Percentiles rank a stretch among this genome's conserved stretches.
phyloP scores from a whole-genome alignment of 2,329 filamentous ascomycete species.

The Domatiomyces catenatus region DNA sequence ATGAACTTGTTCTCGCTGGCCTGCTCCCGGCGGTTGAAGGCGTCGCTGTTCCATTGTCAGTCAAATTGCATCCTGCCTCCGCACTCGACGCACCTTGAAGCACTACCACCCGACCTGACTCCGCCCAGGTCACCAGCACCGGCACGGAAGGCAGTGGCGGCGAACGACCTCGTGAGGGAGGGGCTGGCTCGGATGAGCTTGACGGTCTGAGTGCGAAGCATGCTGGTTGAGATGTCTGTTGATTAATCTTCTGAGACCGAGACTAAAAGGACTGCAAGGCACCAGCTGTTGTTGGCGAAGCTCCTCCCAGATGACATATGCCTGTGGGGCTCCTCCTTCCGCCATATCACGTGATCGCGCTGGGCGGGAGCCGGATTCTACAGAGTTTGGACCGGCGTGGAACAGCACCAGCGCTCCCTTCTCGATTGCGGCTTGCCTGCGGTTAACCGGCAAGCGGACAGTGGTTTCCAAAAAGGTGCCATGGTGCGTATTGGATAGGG shows the following conservation, averaged over 20 bases:
- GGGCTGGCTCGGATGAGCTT: slow-evolving; percentile 42
- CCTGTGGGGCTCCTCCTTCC: neutral
- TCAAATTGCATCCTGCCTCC: neutral
- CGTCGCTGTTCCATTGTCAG: slow-evolving; percentile 46
- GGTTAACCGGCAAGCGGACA: too few relatives aligned
- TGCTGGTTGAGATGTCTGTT: slow-evolving; percentile 25
- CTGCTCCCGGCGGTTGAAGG: slow-evolving; percentile 82
- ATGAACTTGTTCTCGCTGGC: slow-evolving; percentile 77
- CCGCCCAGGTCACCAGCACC: slow-evolving; percentile 53
- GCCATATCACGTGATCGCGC: neutral
- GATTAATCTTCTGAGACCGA: neutral
- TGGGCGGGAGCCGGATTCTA: too few relatives aligned
- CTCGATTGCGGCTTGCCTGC: too few relatives aligned
- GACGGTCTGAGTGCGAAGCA: slow-evolving; percentile 52
- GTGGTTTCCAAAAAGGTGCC: too few relatives aligned
- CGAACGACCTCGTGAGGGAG: slow-evolving; percentile 41
- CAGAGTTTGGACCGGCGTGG: too few relatives aligned
- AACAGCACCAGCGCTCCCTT: too few relatives aligned
- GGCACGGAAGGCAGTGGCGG: slow-evolving; percentile 48
- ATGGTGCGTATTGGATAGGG: too few relatives aligned
- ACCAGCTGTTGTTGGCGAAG: neutral
- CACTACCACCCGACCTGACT: slow-evolving; percentile 23
- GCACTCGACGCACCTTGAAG: slow-evolving; percentile 23
- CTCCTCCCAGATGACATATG: neutral
- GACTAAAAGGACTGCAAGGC: neutral